phyloP scores from a whole-genome alignment of 2,329 filamentous ascomycete species.

The Colletotrichum lupini region DNA sequence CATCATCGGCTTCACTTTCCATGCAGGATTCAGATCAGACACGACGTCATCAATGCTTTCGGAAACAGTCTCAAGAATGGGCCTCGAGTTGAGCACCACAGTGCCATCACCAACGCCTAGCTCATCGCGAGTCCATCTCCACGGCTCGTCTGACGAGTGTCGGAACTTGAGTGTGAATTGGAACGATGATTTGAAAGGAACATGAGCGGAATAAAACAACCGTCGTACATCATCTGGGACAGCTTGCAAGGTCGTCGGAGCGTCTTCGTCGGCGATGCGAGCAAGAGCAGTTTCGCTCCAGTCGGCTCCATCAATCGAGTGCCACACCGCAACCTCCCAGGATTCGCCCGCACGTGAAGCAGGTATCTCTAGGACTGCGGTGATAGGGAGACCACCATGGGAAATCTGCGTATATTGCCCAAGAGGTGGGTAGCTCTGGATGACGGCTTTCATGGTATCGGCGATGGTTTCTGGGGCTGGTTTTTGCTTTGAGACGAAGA shows the following conservation, averaged over 20 bases:
- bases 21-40: slow-evolving; percentile 63
- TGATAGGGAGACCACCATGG: slow-evolving; percentile 65
- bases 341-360: slow-evolving; percentile 61
- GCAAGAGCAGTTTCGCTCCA: slow-evolving; percentile 64
- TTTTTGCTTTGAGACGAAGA: slow-evolving; percentile 52
- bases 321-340: slow-evolving; percentile 84
- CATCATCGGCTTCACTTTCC: slow-evolving; percentile 63
- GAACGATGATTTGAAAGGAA: slow-evolving; percentile 61
- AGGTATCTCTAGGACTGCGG: slow-evolving; percentile 76
- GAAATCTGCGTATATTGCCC: slow-evolving; percentile 77
- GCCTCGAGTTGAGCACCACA: slow-evolving; percentile 60
- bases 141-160: slow-evolving; percentile 59
- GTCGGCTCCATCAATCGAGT: slow-evolving; percentile 65
- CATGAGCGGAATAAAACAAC: slow-evolving; percentile 24
- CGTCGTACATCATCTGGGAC: slow-evolving; percentile 15
- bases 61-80: slow-evolving; percentile 40
- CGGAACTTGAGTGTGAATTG: slow-evolving; percentile 81
- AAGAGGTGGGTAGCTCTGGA: slow-evolving; percentile 74
- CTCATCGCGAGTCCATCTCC: slow-evolving; percentile 78
- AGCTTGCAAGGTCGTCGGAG: slow-evolving; percentile 64
- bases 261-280: slow-evolving; percentile 38
- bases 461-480: slow-evolving; percentile 40
- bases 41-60: slow-evolving; percentile 67
- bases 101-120: slow-evolving; percentile 72
- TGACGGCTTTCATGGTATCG: slow-evolving; percentile 48